Percentiles rank a stretch among this genome's conserved stretches.
These are phyloP conservation scores for Cochlearia excelsa DNA, from an alignment of 345 rosid species.

Conservation along the genomic window DNA sequence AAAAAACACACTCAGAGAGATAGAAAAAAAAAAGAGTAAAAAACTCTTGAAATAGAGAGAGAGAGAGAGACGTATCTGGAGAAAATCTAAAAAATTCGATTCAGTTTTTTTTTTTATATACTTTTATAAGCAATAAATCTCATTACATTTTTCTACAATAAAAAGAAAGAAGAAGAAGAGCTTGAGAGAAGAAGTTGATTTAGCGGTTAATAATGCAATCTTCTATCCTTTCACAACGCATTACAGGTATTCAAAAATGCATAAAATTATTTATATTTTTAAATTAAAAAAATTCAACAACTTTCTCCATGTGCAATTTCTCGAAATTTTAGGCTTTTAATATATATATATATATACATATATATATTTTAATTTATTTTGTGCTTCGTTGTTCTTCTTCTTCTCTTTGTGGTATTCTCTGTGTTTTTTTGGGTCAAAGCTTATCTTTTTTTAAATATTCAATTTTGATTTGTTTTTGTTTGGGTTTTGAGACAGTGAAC, in stretches of 20 bases:
- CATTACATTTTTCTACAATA: slow-evolving; percentile 21
- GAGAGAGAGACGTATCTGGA: slow-evolving; percentile 58
- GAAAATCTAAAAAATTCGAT: slow-evolving; percentile 85
- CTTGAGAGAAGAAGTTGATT: slow-evolving; percentile 14
- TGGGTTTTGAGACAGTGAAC: slow-evolving; percentile 44
- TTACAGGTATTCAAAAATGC: slow-evolving; percentile 28
- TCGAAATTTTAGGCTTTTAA: slow-evolving; percentile 16
- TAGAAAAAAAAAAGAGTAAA: neutral
- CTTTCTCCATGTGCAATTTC: slow-evolving; percentile 33
- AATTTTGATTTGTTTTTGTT: neutral
- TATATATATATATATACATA: neutral
- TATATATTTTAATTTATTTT: neutral
- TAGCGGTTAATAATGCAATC: slow-evolving; percentile 34
- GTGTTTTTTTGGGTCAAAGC: slow-evolving; percentile 36
- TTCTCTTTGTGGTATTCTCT: slow-evolving; percentile 29
- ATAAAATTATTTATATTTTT: too few relatives aligned
- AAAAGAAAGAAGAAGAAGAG: slow-evolving; percentile 6
- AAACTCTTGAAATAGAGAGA: slow-evolving; percentile 24
- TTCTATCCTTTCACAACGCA: slow-evolving; percentile 28
- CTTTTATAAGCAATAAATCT: slow-evolving; percentile 46
- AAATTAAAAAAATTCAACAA: neutral
- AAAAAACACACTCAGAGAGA: slow-evolving; percentile 23
- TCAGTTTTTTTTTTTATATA: slow-evolving; percentile 30
- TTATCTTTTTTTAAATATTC: slow-evolving; percentile 23
- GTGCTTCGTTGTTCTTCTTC: slow-evolving; percentile 48